These are phyloP conservation scores for Cladophialophora exuberans DNA, from an alignment of 2,329 filamentous ascomycete species.

Conservation along the genomic window DNA sequence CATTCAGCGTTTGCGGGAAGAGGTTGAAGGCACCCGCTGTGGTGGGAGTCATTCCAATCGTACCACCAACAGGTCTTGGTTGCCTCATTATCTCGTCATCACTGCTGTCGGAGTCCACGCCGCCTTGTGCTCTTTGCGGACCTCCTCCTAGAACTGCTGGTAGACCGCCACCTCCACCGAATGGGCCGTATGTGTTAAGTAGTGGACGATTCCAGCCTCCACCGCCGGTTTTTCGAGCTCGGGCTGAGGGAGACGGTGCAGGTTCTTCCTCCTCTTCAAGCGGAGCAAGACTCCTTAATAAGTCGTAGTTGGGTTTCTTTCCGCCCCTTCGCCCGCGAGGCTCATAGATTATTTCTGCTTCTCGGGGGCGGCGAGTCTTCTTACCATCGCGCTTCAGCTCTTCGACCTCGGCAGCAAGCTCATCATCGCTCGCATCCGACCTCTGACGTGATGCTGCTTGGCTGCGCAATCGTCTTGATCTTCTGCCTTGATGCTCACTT, in stretches of 20 bases:
- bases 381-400: constrained; percentile 54
- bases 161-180: constrained; percentile 79
- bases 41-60: constrained; percentile 67
- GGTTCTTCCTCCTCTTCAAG: constrained; percentile 76
- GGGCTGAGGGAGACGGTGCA: constrained; percentile 69
- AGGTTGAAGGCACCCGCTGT: constrained; percentile 57
- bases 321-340: constrained; percentile 30
- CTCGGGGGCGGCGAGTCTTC: constrained; percentile 37
- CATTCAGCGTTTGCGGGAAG: constrained; percentile 59
- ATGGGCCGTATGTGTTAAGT: constrained; percentile 89
- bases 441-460: constrained; percentile 51
- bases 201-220: constrained; percentile 75
- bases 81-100: constrained; percentile 83
- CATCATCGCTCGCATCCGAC: constrained; percentile 50
- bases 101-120: constrained; percentile 91
- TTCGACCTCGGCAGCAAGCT: constrained; percentile 29
- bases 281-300: constrained; percentile 47
- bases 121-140: constrained; percentile 68
- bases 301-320: constrained; percentile 33
- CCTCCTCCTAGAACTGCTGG: constrained; percentile 74
- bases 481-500: constrained; percentile 50
- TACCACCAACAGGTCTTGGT: constrained; percentile 58
- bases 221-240: constrained; percentile 59
- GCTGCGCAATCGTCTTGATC: constrained; percentile 56
- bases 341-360: constrained; percentile 38